phyloP scores from a whole-genome alignment of 2,329 filamentous ascomycete genomes.

The Alternaria arborescens region DNA sequence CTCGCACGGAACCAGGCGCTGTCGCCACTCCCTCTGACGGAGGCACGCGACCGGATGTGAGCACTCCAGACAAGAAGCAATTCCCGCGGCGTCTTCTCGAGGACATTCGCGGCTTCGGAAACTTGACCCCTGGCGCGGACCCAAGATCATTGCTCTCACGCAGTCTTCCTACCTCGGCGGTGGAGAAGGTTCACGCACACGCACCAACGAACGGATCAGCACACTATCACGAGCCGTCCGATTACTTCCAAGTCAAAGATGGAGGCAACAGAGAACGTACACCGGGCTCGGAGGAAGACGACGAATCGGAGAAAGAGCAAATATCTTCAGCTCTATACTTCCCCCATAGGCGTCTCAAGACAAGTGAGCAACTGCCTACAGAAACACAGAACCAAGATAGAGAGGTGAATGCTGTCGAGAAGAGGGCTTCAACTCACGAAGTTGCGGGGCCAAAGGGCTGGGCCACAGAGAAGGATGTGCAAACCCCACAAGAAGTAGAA shows the following conservation, averaged over 20 bases:
- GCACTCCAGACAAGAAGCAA: conserved; percentile 20
- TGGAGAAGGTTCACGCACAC: conserved; percentile 44
- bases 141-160: conserved; percentile 62
- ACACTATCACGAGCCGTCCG: conserved; percentile 30
- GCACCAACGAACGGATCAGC: conserved; percentile 25
- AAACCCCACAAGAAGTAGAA: conserved; percentile 64
- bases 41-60: conserved; percentile 5
- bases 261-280: conserved; percentile 35
- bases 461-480: conserved; percentile 40
- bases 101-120: conserved; percentile 65
- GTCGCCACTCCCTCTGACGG: conserved; percentile 3
- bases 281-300: conserved; percentile 55
- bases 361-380: conserved; percentile 48
- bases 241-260: conserved; percentile 41
- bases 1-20: conserved; percentile 16
- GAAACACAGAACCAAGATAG: conserved; percentile 35
- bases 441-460: conserved; percentile 41
- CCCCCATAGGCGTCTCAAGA: conserved; percentile 70
- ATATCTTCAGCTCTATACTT: conserved; percentile 87
- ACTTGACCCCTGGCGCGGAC: conserved; percentile 58
- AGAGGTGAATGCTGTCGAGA: conserved; percentile 38
- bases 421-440: conserved; percentile 36
- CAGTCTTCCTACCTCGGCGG: conserved; percentile 53
- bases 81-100: conserved; percentile 63
- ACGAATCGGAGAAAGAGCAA: conserved; percentile 79